Evolutionary conservation across 2,329 filamentous ascomycete species (phyloP).

Genomic region (Aspergillus thermomutatus): DNA sequence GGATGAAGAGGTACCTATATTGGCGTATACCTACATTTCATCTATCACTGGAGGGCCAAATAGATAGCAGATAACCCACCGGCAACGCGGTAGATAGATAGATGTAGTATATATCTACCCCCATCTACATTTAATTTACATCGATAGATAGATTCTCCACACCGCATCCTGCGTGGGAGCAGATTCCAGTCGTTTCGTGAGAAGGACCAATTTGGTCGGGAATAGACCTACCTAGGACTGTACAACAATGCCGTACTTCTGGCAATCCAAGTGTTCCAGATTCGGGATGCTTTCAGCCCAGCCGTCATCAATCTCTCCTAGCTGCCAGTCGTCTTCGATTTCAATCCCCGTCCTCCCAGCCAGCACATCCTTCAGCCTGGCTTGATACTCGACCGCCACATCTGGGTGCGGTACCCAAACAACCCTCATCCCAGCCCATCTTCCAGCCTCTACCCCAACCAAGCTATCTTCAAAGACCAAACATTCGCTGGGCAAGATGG

Average conservation of each 20-base stretch:
- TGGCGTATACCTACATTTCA: no score
- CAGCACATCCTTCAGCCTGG: slow-evolving; percentile 13
- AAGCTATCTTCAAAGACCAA: slow-evolving; percentile 36
- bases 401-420: slow-evolving; percentile 33
- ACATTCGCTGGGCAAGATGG: slow-evolving; percentile 27
- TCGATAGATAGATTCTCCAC: no score
- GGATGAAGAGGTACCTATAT: no score
- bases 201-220: no score
- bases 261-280: slow-evolving; percentile 39
- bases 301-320: slow-evolving; percentile 39
- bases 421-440: slow-evolving; percentile 34
- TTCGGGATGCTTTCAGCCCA: slow-evolving; percentile 36
- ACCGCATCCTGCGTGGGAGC: no score
- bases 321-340: slow-evolving; percentile 40
- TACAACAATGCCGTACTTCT: slow-evolving; percentile 32
- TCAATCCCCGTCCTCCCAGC: slow-evolving; percentile 24
- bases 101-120: no score
- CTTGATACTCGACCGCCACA: slow-evolving; percentile 33
- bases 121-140: no score
- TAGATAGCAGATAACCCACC: no score
- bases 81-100: no score
- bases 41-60: no score
- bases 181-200: no score
- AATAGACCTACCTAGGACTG: no score
- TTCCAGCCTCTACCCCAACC: slow-evolving; percentile 29